Base-by-base conservation (phyloP, 164 flowering plant species). In the Vitis rotundifolia region DNA sequence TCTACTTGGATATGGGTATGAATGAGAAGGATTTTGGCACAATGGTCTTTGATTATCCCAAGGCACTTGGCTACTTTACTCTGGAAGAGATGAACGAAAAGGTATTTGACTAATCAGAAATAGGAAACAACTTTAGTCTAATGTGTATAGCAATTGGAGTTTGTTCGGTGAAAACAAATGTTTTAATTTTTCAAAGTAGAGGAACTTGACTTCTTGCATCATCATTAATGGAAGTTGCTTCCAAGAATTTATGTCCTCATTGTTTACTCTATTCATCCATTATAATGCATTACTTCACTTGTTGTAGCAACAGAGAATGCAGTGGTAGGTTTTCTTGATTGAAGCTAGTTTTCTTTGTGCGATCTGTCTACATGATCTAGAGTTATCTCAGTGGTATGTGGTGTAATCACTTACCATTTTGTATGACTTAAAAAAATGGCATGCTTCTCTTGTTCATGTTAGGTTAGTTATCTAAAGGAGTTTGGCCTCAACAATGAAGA, bases 11-110 rank as follows among this genome's bases (percentile, higher is more conserved):
- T 73, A 81, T 95, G 97, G 94, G 97, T 13, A 86, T 95, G 90
- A 76, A 81, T 73, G 80, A 80, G 73, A 84, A 80, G 64, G 98
- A 92, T 77, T 95, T 95, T 79, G 99, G 97, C 56, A 93, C 97
- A 6, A 92, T 95, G 98, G 90, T 92, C 53, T 91, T 82, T 71
- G 97, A 91, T 71, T 92, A 69, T 78, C 97, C 99, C 29, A 84
- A 84, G 76, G 86, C 81, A 22, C 86, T 95, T 70, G 99, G 99
- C 54, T 80, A 28, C 76, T 86, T 81, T 47, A 80, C 88, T 64
- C 53, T 95, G 55, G 89, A 91, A 74, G 98, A 90, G 72, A 95
- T 95, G 99, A 86, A 77, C 14, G 74, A 73, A 69, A 95, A 95
- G 99, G 99, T 95, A 82, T 61, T 49, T 59, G 14, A 58, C 29